Conservation (phyloP, 2,329 filamentous ascomycete species). For the Epicoccum sorghinum region DNA sequence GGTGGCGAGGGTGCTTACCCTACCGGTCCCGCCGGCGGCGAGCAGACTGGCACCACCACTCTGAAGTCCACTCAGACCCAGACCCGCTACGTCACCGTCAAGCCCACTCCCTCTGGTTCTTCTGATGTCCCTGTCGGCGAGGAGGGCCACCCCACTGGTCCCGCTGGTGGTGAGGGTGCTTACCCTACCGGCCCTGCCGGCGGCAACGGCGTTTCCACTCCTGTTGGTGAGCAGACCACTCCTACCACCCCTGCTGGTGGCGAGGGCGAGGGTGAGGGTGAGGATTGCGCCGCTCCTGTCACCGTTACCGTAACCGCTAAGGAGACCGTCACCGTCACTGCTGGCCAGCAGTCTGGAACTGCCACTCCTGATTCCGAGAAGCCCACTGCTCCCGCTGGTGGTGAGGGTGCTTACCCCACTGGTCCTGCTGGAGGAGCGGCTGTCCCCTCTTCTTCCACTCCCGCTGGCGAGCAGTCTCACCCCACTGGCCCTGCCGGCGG, state of each 20-base stretch:
- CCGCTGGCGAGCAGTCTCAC: constrained; percentile 1
- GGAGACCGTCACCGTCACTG: constrained; percentile 48
- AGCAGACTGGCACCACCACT: constrained; percentile 30
- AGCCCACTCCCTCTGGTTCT: constrained; percentile 30
- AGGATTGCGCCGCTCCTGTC: constrained; percentile 41
- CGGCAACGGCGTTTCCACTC: constrained; percentile 5
- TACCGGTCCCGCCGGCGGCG: constrained; percentile 16
- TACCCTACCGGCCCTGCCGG: constrained; percentile 18
- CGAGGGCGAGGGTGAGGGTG: constrained; percentile 23
- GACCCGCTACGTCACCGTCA: constrained; percentile 45
- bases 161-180: constrained; percentile 19
- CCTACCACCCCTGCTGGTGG: constrained; percentile 16
- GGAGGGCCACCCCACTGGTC: constrained; percentile 12
- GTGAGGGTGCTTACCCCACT: constrained; percentile 17
- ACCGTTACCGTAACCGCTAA: constrained; percentile 47
- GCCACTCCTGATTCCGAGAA: constrained; percentile 16
- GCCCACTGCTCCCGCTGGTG: constrained; percentile 18
- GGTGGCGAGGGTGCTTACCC: constrained; percentile 17
- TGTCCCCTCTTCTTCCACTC: constrained; percentile 11
- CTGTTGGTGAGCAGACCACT: neutral
- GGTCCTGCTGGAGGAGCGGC: constrained; percentile 1
- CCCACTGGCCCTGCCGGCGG: constrained; percentile 17
- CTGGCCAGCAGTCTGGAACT: constrained; percentile 20
- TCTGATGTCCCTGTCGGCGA: constrained; percentile 19
- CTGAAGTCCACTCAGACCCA: constrained; percentile 42